These are phyloP conservation scores for Beta vulgaris DNA, from an alignment of 148 eudicot species.

Conservation along the genomic window DNA sequence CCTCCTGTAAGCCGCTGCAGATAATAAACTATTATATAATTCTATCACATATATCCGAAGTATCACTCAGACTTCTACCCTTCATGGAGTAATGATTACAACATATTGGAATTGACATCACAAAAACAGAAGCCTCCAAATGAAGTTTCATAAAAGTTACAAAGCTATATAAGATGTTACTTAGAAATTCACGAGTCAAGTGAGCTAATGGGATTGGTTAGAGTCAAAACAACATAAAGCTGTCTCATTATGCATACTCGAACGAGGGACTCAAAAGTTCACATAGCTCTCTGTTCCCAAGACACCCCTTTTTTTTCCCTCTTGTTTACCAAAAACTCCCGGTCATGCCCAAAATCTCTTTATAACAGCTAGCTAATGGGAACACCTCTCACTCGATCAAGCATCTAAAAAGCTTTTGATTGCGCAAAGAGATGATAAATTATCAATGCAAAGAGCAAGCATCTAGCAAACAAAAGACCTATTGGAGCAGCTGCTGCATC, in stretches of 20 bases:
- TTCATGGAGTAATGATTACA: no score
- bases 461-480: background rate
- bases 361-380: no score
- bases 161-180: background rate
- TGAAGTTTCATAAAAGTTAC: background rate
- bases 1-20: conserved; percentile 96
- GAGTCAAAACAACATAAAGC: background rate
- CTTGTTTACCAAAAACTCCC: no score
- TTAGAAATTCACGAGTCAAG: background rate
- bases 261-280: no score
- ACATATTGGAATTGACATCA: no score
- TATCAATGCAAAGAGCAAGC: conserved; percentile 1
- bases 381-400: background rate
- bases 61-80: background rate
- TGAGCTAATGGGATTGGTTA: background rate
- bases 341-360: no score
- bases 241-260: background rate
- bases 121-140: background rate
- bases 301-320: no score
- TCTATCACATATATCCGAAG: background rate
- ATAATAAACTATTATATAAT: conserved; percentile 11
- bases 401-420: background rate
- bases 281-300: no score
- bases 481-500: background rate
- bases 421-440: background rate